Base-by-base conservation (phyloP, 2,329 filamentous ascomycete species). In the Stachybotrys elegans region DNA sequence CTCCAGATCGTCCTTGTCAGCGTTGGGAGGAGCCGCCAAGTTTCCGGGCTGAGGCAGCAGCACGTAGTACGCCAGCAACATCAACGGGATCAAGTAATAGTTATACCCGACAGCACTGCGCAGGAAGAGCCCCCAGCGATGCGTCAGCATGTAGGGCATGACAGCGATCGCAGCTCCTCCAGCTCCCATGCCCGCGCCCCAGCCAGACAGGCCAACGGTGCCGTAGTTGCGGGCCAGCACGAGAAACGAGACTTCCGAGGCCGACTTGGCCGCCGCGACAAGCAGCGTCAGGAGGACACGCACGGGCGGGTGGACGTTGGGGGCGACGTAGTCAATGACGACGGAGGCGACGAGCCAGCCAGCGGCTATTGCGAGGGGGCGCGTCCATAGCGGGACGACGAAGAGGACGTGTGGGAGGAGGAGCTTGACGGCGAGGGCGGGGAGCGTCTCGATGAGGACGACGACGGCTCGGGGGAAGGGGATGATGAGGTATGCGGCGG, bases 401-500 rank as follows among this genome's bases (percentile, higher is more conserved):
- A 54, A 51, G 25, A 66, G 48, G 43, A 59, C 9, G 43, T 62
- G 47, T 17, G 61, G 54, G 32, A 63, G 41, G 7, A 53, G 5
- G 17, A 60, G 45, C 29, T 63, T 67, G n/a, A 50, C 47, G 9
- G 48, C 32, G 6, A 67, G 44, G 12, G 51, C 55, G 5, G 64
- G 62, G 1, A 63, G 32, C 4, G 54, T 49, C 39, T 65, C 58
- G 22, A 66, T 54, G 34, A 66, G 46, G 23, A 61, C 29, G 40
- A 66, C 60, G 37, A 55, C 40, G 40, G 58, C 56, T 25, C 57
- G 54, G 2, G 62, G 55, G 36, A 60, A 65, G 0, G 62, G 61
- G 39, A 65, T 55, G 39, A 63, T 60, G 48, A 66, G 60, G 36
- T 66, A 66, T 44, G 61, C 61, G 41, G 57, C 53, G 6, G 60